These are phyloP conservation scores for Tolypocladium pustulatum DNA, from an alignment of 2,329 filamentous ascomycete genomes.

Conservation along the genomic window DNA sequence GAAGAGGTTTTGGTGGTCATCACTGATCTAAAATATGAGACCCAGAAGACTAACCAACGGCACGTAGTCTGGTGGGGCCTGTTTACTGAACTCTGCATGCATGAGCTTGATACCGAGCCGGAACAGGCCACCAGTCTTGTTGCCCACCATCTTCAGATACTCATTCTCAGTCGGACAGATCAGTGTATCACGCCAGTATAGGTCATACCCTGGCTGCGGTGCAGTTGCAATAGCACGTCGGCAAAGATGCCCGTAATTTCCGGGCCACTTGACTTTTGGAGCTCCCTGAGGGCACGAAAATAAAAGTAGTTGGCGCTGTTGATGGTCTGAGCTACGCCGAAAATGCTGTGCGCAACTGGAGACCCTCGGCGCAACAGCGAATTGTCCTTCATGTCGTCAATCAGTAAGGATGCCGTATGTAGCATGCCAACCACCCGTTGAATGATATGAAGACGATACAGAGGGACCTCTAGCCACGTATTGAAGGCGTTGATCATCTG, in stretches of 20 bases:
- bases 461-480: too few relatives aligned
- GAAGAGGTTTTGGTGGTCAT: slow-evolving; percentile 86
- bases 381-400: slow-evolving; percentile 39
- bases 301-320: slow-evolving; percentile 39
- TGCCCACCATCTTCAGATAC: slow-evolving; percentile 84
- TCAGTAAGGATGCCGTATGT: slow-evolving; percentile 1
- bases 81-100: slow-evolving; percentile 67
- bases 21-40: too few relatives aligned
- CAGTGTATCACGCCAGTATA: slow-evolving; percentile 79
- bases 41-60: too few relatives aligned
- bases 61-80: too few relatives aligned
- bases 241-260: slow-evolving; percentile 46
- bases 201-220: slow-evolving; percentile 81
- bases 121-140: slow-evolving; percentile 85
- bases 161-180: slow-evolving; percentile 79
- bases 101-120: slow-evolving; percentile 77
- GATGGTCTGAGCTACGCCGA: slow-evolving; percentile 38
- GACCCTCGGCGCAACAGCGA: slow-evolving; percentile 34
- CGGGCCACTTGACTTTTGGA: too few relatives aligned
- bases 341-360: slow-evolving; percentile 37
- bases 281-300: slow-evolving; percentile 14
- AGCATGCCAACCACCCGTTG: too few relatives aligned
- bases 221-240: slow-evolving; percentile 74
- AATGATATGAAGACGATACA: too few relatives aligned
- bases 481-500: too few relatives aligned